These are phyloP conservation scores for Leucosporidium yakuticum DNA, from an alignment of 768 basidiomycete species.

Conservation along the genomic window DNA sequence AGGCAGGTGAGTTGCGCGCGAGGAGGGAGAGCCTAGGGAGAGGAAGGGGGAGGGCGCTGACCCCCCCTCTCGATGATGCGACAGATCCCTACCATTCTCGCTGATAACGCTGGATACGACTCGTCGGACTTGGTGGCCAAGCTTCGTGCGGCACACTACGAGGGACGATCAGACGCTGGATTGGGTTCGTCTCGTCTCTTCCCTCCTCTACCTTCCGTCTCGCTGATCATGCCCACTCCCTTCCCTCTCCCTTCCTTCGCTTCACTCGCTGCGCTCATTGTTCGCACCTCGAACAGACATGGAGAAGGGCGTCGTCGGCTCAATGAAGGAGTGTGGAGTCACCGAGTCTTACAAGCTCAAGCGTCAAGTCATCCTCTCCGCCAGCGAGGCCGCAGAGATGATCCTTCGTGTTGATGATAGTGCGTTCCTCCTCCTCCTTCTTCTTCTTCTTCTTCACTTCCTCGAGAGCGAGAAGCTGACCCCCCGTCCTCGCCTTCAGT, in stretches of 20 bases:
- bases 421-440: slow-evolving; percentile 8
- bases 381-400: slow-evolving; percentile 97
- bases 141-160: slow-evolving; percentile 88
- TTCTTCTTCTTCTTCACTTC: neutral
- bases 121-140: slow-evolving; percentile 89
- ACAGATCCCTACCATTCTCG: slow-evolving; percentile 88
- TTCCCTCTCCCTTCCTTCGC: too few relatives aligned
- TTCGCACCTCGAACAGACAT: too few relatives aligned
- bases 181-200: slow-evolving; percentile 56
- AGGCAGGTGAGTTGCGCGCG: slow-evolving; percentile 52
- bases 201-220: too few relatives aligned
- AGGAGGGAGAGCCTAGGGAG: neutral
- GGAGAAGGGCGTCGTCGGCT: slow-evolving; percentile 74
- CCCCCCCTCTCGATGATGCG: too few relatives aligned
- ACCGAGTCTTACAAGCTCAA: slow-evolving; percentile 98
- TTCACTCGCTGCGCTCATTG: too few relatives aligned
- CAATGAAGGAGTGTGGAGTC: slow-evolving; percentile 79
- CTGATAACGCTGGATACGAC: slow-evolving; percentile 96
- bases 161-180: slow-evolving; percentile 77
- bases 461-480: neutral
- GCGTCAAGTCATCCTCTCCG: slow-evolving; percentile 85
- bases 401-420: slow-evolving; percentile 86
- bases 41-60: neutral
- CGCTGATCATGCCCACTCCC: neutral
- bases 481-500: slow-evolving; percentile 5